Evolutionary conservation across 2,329 filamentous ascomycete species (phyloP), one percentile per base, ranked within the genome.

Genomic region (Botrytis fragariae): DNA sequence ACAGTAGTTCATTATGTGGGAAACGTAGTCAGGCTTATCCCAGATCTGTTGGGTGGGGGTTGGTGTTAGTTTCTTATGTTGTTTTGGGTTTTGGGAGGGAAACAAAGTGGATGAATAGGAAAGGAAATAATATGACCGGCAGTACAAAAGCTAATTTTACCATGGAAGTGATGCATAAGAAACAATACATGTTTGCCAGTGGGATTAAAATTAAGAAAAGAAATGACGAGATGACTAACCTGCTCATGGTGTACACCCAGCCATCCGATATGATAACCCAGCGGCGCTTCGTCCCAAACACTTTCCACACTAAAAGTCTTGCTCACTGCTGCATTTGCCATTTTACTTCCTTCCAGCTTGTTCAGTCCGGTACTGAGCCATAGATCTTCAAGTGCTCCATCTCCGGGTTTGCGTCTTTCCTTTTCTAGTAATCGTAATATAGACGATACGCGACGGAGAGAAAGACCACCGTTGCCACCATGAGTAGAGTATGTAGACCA

Each of bases 391-490:
- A 87, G 82, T 54, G 85, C 82, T 18, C 84, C 84, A 77, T 87
- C 80, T 37, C 29, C 37, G 79, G 87, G 86, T 76, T 82, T 82
- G n/a, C 87, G 84, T 32, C 81, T 80, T 75, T 89, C 86, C 75
- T 86, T 86, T 45, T 78, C 77, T 20, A 89, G 82, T 4, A 88
- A 81, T 32, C 83, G 82, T 10, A 81, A 80, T 70, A 89, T 86
- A n/a, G 84, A 81, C 1, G 85, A 87, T 1, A 89, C 82, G 44
- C 86, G 84, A 63, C 87, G 85, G 7, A 89, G 81, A 0, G 87
- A 87, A 14, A 89, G 82, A 3, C 87, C 87, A 12, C 87, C 87
- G 74, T 87, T 87, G 42, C 86, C 86, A 3, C 85, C 83, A 78
- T 86, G 87, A 10, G 22, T 73, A 25, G 71, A 81, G 80, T 74